Conservation (phyloP, 2,329 filamentous ascomycete species). For the Penicillium sp. region DNA sequence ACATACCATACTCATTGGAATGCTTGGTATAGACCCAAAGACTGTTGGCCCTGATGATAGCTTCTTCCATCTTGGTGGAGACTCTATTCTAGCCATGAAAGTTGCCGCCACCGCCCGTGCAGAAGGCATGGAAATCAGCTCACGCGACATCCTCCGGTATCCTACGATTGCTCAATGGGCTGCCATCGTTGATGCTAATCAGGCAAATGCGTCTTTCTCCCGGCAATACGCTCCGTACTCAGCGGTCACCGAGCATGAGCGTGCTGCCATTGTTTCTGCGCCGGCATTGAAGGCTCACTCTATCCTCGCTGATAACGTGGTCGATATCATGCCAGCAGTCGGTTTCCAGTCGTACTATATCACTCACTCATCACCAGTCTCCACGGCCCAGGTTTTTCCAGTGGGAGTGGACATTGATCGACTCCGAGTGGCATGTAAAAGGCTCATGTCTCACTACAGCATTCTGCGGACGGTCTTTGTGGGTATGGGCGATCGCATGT, state of each 20-base stretch:
- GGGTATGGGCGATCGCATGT: no score
- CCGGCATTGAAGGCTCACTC: no score
- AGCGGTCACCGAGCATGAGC: no score
- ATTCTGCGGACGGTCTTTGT: no score
- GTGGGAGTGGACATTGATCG: slow-evolving; percentile 4
- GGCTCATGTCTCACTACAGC: no score
- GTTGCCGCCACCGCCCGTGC: not conserved
- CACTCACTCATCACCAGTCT: slow-evolving; percentile 6
- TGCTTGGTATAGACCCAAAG: not conserved
- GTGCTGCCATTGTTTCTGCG: no score
- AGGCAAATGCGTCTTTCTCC: no score
- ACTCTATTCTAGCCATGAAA: not conserved
- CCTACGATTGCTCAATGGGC: no score
- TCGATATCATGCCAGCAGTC: not conserved
- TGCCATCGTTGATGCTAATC: no score
- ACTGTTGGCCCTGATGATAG: slow-evolving; percentile 5
- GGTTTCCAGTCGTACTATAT: slow-evolving; percentile 10
- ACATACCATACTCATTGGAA: not conserved
- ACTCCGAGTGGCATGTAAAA: slow-evolving; percentile 5
- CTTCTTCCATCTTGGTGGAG: slow-evolving; percentile 10
- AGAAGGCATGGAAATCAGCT: not conserved
- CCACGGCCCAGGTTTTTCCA: slow-evolving; percentile 5
- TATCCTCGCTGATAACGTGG: no score
- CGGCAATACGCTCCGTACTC: no score
- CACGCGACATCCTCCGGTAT: no score